These are phyloP conservation scores for Fusarium secorum DNA, from an alignment of 2,329 filamentous ascomycete genomes.

Conservation along the genomic window DNA sequence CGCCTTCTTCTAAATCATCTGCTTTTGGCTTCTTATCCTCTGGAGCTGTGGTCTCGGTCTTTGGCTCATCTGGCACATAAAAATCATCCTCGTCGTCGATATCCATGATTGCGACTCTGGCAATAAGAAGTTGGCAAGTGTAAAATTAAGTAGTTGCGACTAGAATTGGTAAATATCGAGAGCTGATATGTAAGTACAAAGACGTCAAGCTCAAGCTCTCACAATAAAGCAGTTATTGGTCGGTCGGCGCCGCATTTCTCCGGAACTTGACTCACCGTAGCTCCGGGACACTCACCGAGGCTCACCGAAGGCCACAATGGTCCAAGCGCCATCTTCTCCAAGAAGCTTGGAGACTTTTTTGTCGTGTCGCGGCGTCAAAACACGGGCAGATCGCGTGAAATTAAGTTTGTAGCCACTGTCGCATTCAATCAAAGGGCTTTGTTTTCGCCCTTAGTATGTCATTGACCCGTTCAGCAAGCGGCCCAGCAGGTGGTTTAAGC, in stretches of 20 bases:
- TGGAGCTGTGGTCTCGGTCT: conserved; percentile 44
- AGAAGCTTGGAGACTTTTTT: conserved; percentile 26
- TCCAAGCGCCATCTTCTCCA: conserved; percentile 33
- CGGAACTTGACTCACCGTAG: conserved; percentile 16
- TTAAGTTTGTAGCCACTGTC: conserved; percentile 30
- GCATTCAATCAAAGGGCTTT: conserved; percentile 24
- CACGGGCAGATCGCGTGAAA: conserved; percentile 29
- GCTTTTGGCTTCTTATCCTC: conserved; percentile 49
- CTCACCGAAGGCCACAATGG: conserved; percentile 24
- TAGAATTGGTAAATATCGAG: neutral
- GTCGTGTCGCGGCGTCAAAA: conserved; percentile 33
- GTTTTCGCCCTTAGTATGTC: conserved; percentile 50
- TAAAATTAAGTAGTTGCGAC: neutral
- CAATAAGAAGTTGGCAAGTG: neutral
- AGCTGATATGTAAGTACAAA: conserved; percentile 1
- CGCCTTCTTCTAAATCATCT: conserved; percentile 69
- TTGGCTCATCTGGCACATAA: conserved; percentile 67
- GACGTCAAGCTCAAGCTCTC: conserved; percentile 34
- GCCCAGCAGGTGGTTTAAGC: conserved; percentile 66
- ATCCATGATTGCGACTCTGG: conserved; percentile 59
- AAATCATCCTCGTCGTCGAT: conserved; percentile 75
- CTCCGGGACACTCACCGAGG: conserved; percentile 21
- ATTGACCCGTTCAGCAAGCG: conserved; percentile 65
- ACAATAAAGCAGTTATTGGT: conserved; percentile 18
- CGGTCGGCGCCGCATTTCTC: conserved; percentile 43